Percentiles rank a stretch among this genome's conserved stretches.
phyloP scores from a whole-genome alignment of 2,329 filamentous ascomycete genomes.

The Cladosporium phlei region DNA sequence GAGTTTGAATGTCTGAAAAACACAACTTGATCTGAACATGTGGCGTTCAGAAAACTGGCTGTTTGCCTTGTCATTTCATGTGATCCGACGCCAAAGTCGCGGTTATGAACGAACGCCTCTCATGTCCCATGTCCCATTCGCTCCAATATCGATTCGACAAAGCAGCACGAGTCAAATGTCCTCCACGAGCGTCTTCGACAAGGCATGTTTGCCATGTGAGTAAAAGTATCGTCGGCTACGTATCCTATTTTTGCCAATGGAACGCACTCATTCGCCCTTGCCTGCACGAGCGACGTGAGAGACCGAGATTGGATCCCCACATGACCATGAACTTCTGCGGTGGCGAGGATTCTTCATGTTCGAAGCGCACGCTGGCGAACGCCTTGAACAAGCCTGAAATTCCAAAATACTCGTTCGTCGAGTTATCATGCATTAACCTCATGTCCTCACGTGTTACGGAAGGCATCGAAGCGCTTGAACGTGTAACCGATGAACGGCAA shows the following conservation, averaged over 20 bases:
- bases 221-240: background rate
- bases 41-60: constrained; percentile 9
- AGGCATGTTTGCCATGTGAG: background rate
- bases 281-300: background rate
- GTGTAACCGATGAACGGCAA: constrained; percentile 95
- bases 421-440: too few species aligned
- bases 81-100: background rate
- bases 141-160: too few species aligned
- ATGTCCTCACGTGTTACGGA: constrained; percentile 37
- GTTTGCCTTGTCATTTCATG: background rate
- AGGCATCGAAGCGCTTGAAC: constrained; percentile 89
- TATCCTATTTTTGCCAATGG: constrained; percentile 3
- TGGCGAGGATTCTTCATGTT: too few species aligned
- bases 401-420: too few species aligned
- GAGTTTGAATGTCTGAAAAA: constrained; percentile 7
- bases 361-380: constrained; percentile 8
- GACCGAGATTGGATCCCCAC: too few species aligned
- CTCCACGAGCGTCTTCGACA: too few species aligned
- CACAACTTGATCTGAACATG: constrained; percentile 5
- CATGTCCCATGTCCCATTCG: too few species aligned
- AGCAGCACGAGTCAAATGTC: too few species aligned
- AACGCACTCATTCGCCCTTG: background rate
- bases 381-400: background rate
- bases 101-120: too few species aligned
- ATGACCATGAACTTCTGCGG: too few species aligned